Base-by-base conservation (phyloP, 495 filamentous ascomycete species). In the Penicillium macrosclerotiorum region DNA sequence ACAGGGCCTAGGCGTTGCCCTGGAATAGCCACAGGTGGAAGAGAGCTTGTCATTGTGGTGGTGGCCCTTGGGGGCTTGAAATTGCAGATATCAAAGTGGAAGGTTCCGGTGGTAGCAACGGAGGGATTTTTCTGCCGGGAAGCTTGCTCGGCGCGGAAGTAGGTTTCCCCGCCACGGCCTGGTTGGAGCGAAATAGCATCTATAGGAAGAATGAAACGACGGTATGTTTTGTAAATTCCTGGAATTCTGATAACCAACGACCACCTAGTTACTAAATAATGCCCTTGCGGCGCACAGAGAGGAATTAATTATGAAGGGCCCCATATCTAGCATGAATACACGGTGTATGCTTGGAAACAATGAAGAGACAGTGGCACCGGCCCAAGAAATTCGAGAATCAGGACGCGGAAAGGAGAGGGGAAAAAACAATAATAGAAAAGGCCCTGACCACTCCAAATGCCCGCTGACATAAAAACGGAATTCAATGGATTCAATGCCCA, bases 1-100 rank as follows among this genome's bases (percentile, higher is more conserved):
- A 75, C 62, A 9, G 86, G 65, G 14, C 85, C 91, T 16, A 97
- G 79, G 37, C 80, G 73, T 65, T 92, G 88, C 62, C 92, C 92
- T 29, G 90, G 89, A 34, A 76, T 63, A 14, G 72, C 69, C 37
- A 75, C 26, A 11, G 53, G 35, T 20, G 69, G 64, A 23, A 72
- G 29, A 4, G 68, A 42, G 32, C 50, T 59, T 39, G 63, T 50
- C 67, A 70, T 71, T 41, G 40, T 59, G 35, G 38, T 33, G 11
- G 14, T 23, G 19, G 40, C 47, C 56, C 50, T 51, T 8, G 18
- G 33, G 38, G 25, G 37, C 22, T 34, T 24, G 18, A 5, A 45
- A 37, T 24, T 34, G 42, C 17, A 31, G 17, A 30, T 33, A 5
- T 41, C 23, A 31, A 32, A 32, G 23, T 42, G 20, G 30, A 41